Percentiles rank a stretch among this genome's conserved stretches.
These are phyloP conservation scores for Solanum corneliomulleri DNA, from an alignment of 257 asterid genomes.

Conservation along the genomic window DNA sequence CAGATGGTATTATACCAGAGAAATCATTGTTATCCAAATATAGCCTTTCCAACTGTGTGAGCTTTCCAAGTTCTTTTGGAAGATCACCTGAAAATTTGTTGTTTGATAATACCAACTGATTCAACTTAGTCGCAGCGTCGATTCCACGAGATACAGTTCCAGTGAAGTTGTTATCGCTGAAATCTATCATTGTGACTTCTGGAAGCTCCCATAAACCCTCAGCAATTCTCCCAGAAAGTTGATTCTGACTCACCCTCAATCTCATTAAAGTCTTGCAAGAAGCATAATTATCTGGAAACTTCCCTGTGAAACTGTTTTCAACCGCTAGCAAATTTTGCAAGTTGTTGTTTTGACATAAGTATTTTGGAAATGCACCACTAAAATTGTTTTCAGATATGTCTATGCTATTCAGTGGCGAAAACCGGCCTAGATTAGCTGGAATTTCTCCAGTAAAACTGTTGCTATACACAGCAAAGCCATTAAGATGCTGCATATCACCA, in stretches of 20 bases:
- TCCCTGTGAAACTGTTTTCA: conserved; percentile 7
- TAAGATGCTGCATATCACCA: conserved; percentile 6
- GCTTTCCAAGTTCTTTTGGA: conserved; percentile 4
- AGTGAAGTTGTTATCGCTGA: neutral
- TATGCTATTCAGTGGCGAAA: conserved; percentile 3
- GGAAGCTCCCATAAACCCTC: conserved; percentile 13
- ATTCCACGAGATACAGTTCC: conserved; percentile 9
- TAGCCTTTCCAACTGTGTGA: neutral
- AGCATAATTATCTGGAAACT: conserved; percentile 3
- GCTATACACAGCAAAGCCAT: neutral
- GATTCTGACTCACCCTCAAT: conserved; percentile 10
- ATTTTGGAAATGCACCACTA: conserved; percentile 9
- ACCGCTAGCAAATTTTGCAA: conserved; percentile 1
- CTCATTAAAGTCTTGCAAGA: conserved; percentile 5
- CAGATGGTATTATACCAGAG: conserved; percentile 5
- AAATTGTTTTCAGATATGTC: conserved; percentile 11
- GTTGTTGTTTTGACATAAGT: conserved; percentile 6
- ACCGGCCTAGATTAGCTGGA: conserved; percentile 5
- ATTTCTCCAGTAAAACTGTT: conserved; percentile 6
- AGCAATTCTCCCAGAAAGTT: conserved; percentile 6
- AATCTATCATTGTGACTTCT: neutral
- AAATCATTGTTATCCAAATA: conserved; percentile 6
- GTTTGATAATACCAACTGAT: neutral
- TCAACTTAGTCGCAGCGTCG: neutral
- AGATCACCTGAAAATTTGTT: conserved; percentile 3